Conservation (phyloP, 768 basidiomycete species). For the Collybiopsis confluens region DNA sequence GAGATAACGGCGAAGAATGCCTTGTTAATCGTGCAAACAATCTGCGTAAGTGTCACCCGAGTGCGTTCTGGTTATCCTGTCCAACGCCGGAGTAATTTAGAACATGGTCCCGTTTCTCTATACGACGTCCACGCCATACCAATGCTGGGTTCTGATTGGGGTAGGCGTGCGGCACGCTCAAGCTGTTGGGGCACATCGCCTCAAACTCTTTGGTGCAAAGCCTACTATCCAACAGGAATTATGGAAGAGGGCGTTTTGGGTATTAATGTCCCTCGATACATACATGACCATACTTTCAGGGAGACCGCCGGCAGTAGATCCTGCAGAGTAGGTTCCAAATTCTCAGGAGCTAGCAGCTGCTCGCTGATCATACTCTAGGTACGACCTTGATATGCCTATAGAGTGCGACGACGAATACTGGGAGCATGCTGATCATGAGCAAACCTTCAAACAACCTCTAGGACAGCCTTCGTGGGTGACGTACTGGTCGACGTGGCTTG, state of each 20-base stretch:
- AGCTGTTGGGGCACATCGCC: slow-evolving; percentile 68
- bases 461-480: background rate
- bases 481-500: slow-evolving; percentile 36
- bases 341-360: no score
- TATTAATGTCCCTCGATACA: slow-evolving; percentile 7
- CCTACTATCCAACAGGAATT: slow-evolving; percentile 60
- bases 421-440: slow-evolving; percentile 34
- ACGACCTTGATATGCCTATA: slow-evolving; percentile 50
- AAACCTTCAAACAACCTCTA: slow-evolving; percentile 46
- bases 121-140: slow-evolving; percentile 45
- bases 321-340: slow-evolving; percentile 4
- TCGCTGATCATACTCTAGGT: slow-evolving; percentile 31
- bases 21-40: slow-evolving; percentile 65
- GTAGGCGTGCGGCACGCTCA: slow-evolving; percentile 69
- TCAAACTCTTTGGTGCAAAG: slow-evolving; percentile 24
- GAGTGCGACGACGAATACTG: slow-evolving; percentile 62
- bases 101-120: slow-evolving; percentile 44
- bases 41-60: slow-evolving; percentile 34
- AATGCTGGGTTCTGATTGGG: slow-evolving; percentile 60
- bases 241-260: slow-evolving; percentile 72
- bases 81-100: slow-evolving; percentile 25
- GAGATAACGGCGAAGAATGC: slow-evolving; percentile 40
- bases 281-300: slow-evolving; percentile 38
- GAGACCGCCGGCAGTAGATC: slow-evolving; percentile 27
- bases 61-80: background rate